Base-by-base conservation (phyloP, 1,284 basidiomycete genomes). In the Acaromyces ingoldii region DNA sequence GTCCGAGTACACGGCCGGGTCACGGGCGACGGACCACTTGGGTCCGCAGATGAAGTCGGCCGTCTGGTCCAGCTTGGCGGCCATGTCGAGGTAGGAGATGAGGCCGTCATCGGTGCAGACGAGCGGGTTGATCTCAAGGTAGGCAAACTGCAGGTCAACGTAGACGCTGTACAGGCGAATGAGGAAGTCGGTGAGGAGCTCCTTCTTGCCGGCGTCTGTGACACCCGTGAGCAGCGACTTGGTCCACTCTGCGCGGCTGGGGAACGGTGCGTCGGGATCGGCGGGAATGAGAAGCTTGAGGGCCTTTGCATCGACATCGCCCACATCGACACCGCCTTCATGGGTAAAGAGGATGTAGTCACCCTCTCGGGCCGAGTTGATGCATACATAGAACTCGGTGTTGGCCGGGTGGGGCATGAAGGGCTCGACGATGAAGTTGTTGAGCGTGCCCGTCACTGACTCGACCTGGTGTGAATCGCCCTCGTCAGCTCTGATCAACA, bases 101-200 rank as follows among this genome's bases (percentile, higher is more conserved):
- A 84, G 80, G 58, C 83, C 86, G 58, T 82, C 85, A 77, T 95
- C 91, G 69, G 96, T 85, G 74, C 89, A 89, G 74, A 98, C 88
- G 57, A 98, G 85, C 40, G 95, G 95, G 83, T 98, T 98, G 80
- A 98, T 98, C 80, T 98, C 93, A 75, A 98, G 89, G 81, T 98
- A 98, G 37, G 93, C 91, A 76, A 96, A 76, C 68, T 74, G 75
- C 55, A 76, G 74, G 77, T 96, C 91, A 68, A 93, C 92, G 79
- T 97, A 97, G 72, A 97, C 91, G 63, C 85, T 87, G 83, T 97
- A 98, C 41, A 98, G 85, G 60, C 93, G 85, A 77, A 88, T 83
- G 72, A 98, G 82, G 80, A 97, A 98, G 80, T 98, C 72, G 55
- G 72, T 74, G 7, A 74, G 63, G 30, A 65, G 51, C 57, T 73